Evolutionary conservation across 2,329 filamentous ascomycete genomes (phyloP), one percentile per base, ranked within the genome.

Genomic region (Harringtonia aguacate): DNA sequence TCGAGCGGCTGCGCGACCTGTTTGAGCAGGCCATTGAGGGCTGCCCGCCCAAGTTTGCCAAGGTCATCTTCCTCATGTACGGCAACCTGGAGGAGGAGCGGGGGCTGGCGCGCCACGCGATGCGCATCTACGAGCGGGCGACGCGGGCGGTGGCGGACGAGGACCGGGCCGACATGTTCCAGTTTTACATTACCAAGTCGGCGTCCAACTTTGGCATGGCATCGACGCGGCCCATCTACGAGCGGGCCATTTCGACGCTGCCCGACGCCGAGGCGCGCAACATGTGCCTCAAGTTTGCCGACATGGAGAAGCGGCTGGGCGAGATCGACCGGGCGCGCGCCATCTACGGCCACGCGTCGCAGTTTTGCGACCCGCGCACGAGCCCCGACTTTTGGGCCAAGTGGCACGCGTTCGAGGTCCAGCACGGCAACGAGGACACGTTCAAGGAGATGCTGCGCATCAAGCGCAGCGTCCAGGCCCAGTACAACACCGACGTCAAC

Each of bases 381-480:
- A 88, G 86, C 53, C 81, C 85, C 8, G 79, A 76, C 15, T 98
- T 97, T 66, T 98, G 94, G 94, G 75, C 81, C 55, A 94, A 90
- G 61, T 98, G 92, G 92, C 92, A 98, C 63, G 75, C 81, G 44
- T 98, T 98, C 62, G 94, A 98, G 64, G 88, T 97, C 20, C 85
- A 94, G 61, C 92, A 98, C 58, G 92, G 92, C 52, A 98, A 98
- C 65, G 94, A 98, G 62, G 92, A 98, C 61, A 98, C 94, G 0
- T 98, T 94, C 73, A 95, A 95, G 69, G 92, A 98, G 61, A 98
- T 98, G 92, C 72, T 97, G 50, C 82, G 92, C 27, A 88, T 98
- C 70, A 98, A 97, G 73, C 75, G 92, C 60, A 95, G 87, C 63
- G 92, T 98, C 13, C 88, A 95, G 63, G 90, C 92, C 43, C 86